phyloP scores from a whole-genome alignment of 2,329 filamentous ascomycete genomes.

The Venturia carpophila region DNA sequence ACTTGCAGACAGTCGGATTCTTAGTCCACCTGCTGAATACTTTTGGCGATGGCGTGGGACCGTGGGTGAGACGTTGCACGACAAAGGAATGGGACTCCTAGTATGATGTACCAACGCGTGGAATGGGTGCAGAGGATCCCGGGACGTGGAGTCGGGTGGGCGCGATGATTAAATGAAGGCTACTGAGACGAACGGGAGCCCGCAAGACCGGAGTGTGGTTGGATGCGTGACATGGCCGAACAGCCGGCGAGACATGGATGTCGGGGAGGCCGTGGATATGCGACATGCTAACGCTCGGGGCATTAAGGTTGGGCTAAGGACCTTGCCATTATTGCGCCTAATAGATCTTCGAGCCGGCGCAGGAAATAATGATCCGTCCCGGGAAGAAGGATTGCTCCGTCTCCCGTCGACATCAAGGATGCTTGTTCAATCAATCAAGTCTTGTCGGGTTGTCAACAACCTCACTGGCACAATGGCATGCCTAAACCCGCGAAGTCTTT shows the following conservation, averaged over 20 bases:
- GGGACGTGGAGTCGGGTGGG: not conserved
- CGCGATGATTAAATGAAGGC: not conserved
- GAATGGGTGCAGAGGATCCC: not conserved
- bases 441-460: too few relatives aligned
- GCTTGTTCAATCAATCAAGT: too few relatives aligned
- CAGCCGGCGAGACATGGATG: not conserved
- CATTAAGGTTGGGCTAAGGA: not conserved
- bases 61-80: not conserved
- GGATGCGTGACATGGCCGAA: not conserved
- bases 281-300: not conserved
- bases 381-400: too few relatives aligned
- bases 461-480: too few relatives aligned
- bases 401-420: too few relatives aligned
- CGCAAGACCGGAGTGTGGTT: not conserved
- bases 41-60: not conserved
- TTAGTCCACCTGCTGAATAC: not conserved
- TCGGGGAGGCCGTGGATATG: too few relatives aligned
- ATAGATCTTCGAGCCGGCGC: too few relatives aligned
- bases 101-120: not conserved
- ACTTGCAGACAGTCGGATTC: not conserved
- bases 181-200: not conserved
- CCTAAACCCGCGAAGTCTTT: too few relatives aligned
- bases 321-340: not conserved
- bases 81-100: not conserved
- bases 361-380: too few relatives aligned